Conservation (phyloP, 1,139 yeast genomes). For the Lodderomyces jiufengensis region DNA sequence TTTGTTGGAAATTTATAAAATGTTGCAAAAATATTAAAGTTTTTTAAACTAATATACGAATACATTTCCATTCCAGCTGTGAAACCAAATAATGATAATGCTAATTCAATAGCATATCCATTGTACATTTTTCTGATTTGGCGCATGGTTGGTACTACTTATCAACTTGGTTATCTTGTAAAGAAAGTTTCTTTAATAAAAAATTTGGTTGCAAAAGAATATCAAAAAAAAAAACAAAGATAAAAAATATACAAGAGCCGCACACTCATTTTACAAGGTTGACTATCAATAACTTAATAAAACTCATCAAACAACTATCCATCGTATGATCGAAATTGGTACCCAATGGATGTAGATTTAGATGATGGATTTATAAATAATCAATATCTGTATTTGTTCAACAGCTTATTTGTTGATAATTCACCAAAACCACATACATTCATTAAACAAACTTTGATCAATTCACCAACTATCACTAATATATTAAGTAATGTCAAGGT, state of each 20-base stretch:
- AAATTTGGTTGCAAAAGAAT: slow-evolving; percentile 1
- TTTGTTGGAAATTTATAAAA: slow-evolving; percentile 22
- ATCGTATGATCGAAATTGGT: too few relatives aligned
- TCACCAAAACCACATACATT: slow-evolving; percentile 10
- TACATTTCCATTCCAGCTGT: slow-evolving; percentile 32
- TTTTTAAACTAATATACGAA: slow-evolving; percentile 23
- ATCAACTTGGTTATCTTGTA: neutral
- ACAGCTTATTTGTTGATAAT: neutral
- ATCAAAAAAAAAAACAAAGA: neutral
- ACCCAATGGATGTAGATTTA: too few relatives aligned
- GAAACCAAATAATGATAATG: slow-evolving; percentile 22
- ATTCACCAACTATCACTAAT: slow-evolving; percentile 34
- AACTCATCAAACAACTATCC: too few relatives aligned
- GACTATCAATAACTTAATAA: too few relatives aligned
- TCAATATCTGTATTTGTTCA: too few relatives aligned
- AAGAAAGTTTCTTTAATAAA: too few relatives aligned
- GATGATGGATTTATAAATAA: too few relatives aligned
- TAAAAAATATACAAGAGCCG: too few relatives aligned
- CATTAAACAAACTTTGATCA: slow-evolving; percentile 34
- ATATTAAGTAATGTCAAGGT: slow-evolving; percentile 35
- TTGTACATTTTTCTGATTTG: slow-evolving; percentile 12
- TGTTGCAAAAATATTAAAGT: slow-evolving; percentile 20
- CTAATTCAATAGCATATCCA: slow-evolving; percentile 14
- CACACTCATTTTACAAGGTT: too few relatives aligned
- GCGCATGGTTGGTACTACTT: slow-evolving; percentile 6